These are phyloP conservation scores for Pinus tabuliformis DNA, from an alignment of 75 land plant genomes.

Conservation along the genomic window DNA sequence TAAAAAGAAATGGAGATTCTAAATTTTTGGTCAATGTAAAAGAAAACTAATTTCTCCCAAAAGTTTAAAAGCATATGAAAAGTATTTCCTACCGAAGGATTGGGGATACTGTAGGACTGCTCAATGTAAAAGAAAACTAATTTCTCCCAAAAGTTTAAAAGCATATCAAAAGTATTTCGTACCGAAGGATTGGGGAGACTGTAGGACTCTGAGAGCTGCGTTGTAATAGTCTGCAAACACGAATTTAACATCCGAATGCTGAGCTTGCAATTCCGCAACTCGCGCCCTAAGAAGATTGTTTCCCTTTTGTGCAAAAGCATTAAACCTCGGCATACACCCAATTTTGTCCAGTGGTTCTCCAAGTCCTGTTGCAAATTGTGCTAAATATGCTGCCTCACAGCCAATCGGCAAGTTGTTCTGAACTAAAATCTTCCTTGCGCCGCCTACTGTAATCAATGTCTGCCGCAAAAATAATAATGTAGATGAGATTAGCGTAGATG, in stretches of 20 bases:
- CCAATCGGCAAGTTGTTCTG: conserved; percentile 7
- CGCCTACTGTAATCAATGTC: too few relatives aligned
- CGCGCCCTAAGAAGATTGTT: neutral
- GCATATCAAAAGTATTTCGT: neutral
- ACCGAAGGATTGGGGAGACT: neutral
- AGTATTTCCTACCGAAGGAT: neutral
- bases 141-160: neutral
- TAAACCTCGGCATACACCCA: conserved; percentile 1
- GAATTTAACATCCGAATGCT: neutral
- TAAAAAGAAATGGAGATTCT: too few relatives aligned
- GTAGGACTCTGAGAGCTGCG: neutral
- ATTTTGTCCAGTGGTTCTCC: neutral
- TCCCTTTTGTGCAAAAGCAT: neutral
- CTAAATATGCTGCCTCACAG: neutral
- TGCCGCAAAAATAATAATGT: too few relatives aligned
- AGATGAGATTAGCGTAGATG: too few relatives aligned
- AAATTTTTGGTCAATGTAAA: too few relatives aligned
- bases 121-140: too few relatives aligned
- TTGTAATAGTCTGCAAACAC: conserved; percentile 3
- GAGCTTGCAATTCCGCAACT: neutral
- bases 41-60: neutral
- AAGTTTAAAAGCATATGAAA: neutral
- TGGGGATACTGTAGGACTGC: neutral
- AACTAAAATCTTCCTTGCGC: neutral
- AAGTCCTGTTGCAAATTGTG: neutral